Evolutionary conservation across 352 stramenopile species (phyloP).

Genomic region (Pilasporangium apinafurcum): DNA sequence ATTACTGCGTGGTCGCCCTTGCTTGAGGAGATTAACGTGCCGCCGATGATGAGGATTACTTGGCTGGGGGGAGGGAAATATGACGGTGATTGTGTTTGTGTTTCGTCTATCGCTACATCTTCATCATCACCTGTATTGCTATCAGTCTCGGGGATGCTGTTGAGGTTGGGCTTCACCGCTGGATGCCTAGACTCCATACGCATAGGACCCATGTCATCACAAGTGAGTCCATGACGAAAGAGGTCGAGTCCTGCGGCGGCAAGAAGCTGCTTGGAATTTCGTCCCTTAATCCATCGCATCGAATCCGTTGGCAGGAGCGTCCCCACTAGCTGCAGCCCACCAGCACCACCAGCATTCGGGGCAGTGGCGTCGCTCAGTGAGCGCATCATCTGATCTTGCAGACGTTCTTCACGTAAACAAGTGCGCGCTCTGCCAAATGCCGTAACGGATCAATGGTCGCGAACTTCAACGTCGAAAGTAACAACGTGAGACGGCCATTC

Average conservation of each 20-base stretch:
- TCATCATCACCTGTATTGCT: constrained; percentile 3
- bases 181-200: constrained; percentile 29
- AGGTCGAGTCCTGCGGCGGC: constrained; percentile 53
- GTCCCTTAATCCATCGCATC: constrained; percentile 12
- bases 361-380: not conserved
- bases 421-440: no score
- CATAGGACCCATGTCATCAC: constrained; percentile 35
- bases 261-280: constrained; percentile 19
- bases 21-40: constrained; percentile 17
- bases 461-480: no score
- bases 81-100: not conserved
- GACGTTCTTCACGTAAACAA: not conserved
- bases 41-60: constrained; percentile 45
- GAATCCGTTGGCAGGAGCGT: constrained; percentile 48
- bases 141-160: constrained; percentile 44
- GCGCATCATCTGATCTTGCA: not conserved
- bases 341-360: not conserved
- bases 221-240: constrained; percentile 48
- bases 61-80: constrained; percentile 14
- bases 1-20: constrained; percentile 20
- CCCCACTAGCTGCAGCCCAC: constrained; percentile 23
- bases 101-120: constrained; percentile 1
- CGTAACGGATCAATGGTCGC: no score
- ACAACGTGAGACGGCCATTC: no score
- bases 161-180: constrained; percentile 39